phyloP scores from a whole-genome alignment of 2,329 filamentous ascomycete species.

The Huntiella abstrusa region DNA sequence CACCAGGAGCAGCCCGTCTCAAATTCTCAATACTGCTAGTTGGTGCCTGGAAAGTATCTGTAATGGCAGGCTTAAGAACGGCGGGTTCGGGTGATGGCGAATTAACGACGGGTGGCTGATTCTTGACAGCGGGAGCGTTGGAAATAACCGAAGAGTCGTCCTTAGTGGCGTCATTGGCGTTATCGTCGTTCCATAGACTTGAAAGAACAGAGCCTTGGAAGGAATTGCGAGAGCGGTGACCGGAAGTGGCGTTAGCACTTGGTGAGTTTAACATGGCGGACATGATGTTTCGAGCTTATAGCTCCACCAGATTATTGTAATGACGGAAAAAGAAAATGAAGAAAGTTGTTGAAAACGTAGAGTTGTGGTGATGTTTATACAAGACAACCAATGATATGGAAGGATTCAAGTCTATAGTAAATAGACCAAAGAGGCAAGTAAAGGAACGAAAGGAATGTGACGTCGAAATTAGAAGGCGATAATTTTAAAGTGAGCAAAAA shows the following conservation, averaged over 20 bases:
- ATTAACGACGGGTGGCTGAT: background rate
- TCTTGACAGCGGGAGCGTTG: background rate
- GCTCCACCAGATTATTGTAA: background rate
- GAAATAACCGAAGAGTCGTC: background rate
- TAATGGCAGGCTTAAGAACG: background rate
- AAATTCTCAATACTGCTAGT: slow-evolving; percentile 9
- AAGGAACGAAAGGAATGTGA: background rate
- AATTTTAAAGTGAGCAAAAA: background rate
- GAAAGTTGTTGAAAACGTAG: background rate
- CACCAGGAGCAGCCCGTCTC: slow-evolving; percentile 9
- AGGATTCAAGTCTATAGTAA: no score
- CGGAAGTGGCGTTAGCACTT: background rate
- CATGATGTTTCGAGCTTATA: background rate
- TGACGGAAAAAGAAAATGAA: background rate
- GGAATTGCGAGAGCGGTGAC: slow-evolving; percentile 8
- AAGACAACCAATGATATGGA: no score
- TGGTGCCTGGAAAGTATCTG: slow-evolving; percentile 7
- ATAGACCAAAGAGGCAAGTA: background rate
- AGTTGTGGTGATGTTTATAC: slow-evolving; percentile 1
- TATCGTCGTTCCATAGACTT: slow-evolving; percentile 10
- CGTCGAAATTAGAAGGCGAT: background rate
- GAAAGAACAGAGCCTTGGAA: slow-evolving; percentile 12
- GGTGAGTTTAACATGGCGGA: background rate
- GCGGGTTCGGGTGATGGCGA: slow-evolving; percentile 1
- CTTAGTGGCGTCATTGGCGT: slow-evolving; percentile 2